Evolutionary conservation across 257 asterid species (phyloP), one percentile per base, ranked within the genome.

Genomic region (Misopates orontium): DNA sequence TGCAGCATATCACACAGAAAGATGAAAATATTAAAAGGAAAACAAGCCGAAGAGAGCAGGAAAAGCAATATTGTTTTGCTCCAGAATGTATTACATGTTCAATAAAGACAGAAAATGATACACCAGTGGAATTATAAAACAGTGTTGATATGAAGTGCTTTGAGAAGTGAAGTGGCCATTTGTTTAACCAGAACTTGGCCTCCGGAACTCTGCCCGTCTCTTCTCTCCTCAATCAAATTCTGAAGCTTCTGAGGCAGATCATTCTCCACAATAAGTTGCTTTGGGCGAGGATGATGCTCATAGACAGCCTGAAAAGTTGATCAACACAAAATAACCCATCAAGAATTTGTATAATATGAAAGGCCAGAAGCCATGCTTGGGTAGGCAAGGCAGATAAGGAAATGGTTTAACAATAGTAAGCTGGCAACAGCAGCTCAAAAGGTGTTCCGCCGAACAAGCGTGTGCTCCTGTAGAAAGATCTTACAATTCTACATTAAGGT

Each of bases 241-340:
- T 88, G 93, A 66, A 94, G 97, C 83, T 85, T 86, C 61, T 79
- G 89, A 11, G 96, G 99, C 53, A 94, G 86, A 82, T 94, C 86
- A 48, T 94, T 88, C 86, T 90, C 99, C 75, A 94, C 95, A 22
- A 94, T 94, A 77, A 94, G 79, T 70, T 94, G 96, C 81, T 94
- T 90, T n/a, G 99, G 98, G 39, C 96, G 96, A 4, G 96, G 97
- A 71, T 94, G 99, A 68, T 88, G 96, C 82, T 90, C 98, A 47
- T 94, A 94, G 12, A 94, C 96, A 69, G 91, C 97, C 99, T 94
- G 84, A 49, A 62, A 72, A 59, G 42, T 16, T 39, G 57, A 68
- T 28, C 39, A 64, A 51, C 13, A 23, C 52, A 40, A 12, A 42
- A 19, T 58, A 63, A 21, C 19, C 32, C 61, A 60, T 63, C 68